These are phyloP conservation scores for Rubroboletus pulcherrimus DNA, from an alignment of 768 basidiomycete genomes.

Conservation along the genomic window DNA sequence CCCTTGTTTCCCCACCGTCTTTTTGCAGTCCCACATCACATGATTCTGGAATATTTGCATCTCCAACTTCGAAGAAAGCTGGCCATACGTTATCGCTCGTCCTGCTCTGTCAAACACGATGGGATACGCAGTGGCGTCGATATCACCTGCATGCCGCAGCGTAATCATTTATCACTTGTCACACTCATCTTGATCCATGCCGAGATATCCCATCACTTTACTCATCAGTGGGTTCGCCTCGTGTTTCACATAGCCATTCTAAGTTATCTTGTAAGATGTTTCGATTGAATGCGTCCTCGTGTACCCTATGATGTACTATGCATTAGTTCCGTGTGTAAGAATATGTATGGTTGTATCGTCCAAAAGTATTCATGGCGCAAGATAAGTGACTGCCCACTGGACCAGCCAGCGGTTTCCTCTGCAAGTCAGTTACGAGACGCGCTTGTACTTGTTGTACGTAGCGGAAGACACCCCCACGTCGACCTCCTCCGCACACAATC, in stretches of 20 bases:
- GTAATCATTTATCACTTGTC: not conserved
- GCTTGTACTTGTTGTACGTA: conserved; percentile 32
- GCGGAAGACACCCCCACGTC: conserved; percentile 31
- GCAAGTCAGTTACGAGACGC: conserved; percentile 17
- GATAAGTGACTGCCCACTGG: not conserved
- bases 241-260: conserved; percentile 6
- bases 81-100: conserved; percentile 3
- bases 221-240: not conserved
- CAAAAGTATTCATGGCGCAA: not conserved
- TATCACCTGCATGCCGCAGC: conserved; percentile 8
- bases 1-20: not conserved
- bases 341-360: conserved; percentile 7
- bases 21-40: conserved; percentile 5
- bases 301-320: conserved; percentile 14
- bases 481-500: conserved; percentile 23
- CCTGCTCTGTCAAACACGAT: not conserved
- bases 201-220: conserved; percentile 25
- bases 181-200: conserved; percentile 2
- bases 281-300: not conserved
- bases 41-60: conserved; percentile 1
- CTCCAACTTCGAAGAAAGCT: not conserved
- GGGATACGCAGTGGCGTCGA: conserved; percentile 8
- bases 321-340: conserved; percentile 21
- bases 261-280: conserved; percentile 7
- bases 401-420: conserved; percentile 9